Conservation (phyloP, 2,329 filamentous ascomycete species). For the Trichoderma sp. region DNA sequence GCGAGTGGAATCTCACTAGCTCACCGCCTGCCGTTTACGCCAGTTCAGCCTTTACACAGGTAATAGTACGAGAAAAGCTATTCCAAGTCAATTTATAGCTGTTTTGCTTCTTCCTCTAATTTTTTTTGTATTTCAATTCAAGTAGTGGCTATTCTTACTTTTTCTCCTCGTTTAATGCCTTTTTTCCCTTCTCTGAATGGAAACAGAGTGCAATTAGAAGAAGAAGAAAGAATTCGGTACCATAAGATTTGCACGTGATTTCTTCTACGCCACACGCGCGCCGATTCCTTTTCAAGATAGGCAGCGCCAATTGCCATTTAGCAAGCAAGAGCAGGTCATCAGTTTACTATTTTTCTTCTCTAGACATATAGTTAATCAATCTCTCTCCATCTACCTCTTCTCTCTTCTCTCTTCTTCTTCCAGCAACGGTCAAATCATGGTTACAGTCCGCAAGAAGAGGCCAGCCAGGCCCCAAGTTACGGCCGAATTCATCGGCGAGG, state of each 20-base stretch:
- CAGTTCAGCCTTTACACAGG: constrained; percentile 24
- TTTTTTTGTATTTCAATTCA: too few relatives aligned
- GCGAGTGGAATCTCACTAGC: neutral
- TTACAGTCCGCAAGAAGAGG: constrained; percentile 88
- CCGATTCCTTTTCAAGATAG: too few relatives aligned
- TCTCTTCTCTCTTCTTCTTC: constrained; percentile 42
- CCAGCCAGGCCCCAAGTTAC: constrained; percentile 87
- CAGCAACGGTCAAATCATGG: constrained; percentile 70
- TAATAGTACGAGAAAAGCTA: constrained; percentile 30
- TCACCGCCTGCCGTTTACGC: constrained; percentile 36
- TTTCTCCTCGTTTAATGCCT: too few relatives aligned
- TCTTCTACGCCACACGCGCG: too few relatives aligned
- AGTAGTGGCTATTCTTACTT: too few relatives aligned
- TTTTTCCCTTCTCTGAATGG: too few relatives aligned
- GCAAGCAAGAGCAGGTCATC: too few relatives aligned
- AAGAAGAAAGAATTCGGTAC: too few relatives aligned
- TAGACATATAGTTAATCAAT: constrained; percentile 27
- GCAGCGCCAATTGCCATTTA: too few relatives aligned
- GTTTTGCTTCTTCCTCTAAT: too few relatives aligned
- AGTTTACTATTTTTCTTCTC: too few relatives aligned
- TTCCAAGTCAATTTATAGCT: neutral
- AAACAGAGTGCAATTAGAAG: too few relatives aligned
- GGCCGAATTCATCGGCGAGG: constrained; percentile 82
- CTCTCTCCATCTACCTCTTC: constrained; percentile 43
- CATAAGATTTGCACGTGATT: neutral